Evolutionary conservation across 2,329 filamentous ascomycete genomes (phyloP).

Genomic region (Endocalyx cinctus): DNA sequence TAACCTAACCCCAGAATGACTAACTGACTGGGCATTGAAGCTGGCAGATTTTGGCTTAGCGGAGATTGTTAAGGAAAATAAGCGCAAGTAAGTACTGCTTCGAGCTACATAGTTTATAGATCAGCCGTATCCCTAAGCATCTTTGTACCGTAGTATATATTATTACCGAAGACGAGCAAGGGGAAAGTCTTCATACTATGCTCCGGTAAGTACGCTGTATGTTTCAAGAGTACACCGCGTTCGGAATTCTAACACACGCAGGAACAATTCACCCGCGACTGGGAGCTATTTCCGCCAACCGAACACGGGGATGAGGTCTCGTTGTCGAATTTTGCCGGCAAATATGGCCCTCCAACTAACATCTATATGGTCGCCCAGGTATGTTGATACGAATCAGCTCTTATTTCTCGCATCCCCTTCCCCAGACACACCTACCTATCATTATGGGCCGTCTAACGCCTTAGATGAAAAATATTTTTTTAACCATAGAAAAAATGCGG

Average conservation of each 20-base stretch:
- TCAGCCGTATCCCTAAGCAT: slow-evolving; percentile 2
- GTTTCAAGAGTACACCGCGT: not conserved
- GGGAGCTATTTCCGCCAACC: slow-evolving; percentile 8
- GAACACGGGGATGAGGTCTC: slow-evolving; percentile 8
- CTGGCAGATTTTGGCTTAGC: slow-evolving; percentile 19
- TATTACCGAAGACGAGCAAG: slow-evolving; percentile 3
- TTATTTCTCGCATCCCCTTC: too few relatives aligned
- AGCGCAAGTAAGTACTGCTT: slow-evolving; percentile 16
- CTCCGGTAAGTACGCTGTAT: slow-evolving; percentile 15
- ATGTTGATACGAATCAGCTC: not conserved
- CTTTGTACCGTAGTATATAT: slow-evolving; percentile 10
- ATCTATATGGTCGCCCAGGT: slow-evolving; percentile 18
- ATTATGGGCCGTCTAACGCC: too few relatives aligned
- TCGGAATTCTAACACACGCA: not conserved
- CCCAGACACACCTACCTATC: too few relatives aligned
- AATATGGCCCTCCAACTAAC: slow-evolving; percentile 18
- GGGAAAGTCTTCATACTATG: slow-evolving; percentile 7
- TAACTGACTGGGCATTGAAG: slow-evolving; percentile 6
- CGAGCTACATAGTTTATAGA: not conserved
- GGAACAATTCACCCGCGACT: slow-evolving; percentile 18
- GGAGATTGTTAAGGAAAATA: slow-evolving; percentile 9
- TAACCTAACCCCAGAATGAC: not conserved
- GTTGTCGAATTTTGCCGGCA: slow-evolving; percentile 9
- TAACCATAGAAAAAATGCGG: slow-evolving; percentile 3
- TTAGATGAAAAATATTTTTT: too few relatives aligned